Percentiles rank a stretch among this genome's conserved stretches.
Conservation (phyloP, 306 rosid genomes). For the Aeschynomene evenia region DNA sequence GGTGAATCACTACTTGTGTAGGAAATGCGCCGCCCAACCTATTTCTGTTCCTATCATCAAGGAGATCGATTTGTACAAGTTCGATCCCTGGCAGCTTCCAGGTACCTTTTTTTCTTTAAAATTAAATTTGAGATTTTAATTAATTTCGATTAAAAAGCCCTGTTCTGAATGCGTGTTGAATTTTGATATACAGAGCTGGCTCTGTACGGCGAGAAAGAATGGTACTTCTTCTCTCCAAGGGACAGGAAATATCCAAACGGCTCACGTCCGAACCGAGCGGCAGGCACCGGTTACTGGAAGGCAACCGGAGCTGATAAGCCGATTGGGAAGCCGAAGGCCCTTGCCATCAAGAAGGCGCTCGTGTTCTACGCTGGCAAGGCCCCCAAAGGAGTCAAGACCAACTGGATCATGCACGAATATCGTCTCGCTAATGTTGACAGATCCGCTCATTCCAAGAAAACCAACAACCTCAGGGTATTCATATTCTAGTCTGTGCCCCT, state of each 20-base stretch:
- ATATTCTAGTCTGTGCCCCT: neutral
- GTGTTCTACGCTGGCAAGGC: slow-evolving; percentile 95
- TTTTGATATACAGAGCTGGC: slow-evolving; percentile 54
- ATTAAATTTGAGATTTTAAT: no score
- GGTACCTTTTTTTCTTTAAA: slow-evolving; percentile 44
- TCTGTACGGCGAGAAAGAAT: slow-evolving; percentile 81
- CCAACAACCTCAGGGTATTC: slow-evolving; percentile 60
- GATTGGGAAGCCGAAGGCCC: slow-evolving; percentile 76
- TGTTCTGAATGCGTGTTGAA: no score
- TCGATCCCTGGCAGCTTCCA: slow-evolving; percentile 92
- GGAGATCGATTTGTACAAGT: slow-evolving; percentile 87
- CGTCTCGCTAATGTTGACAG: slow-evolving; percentile 94
- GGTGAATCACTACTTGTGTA: slow-evolving; percentile 70
- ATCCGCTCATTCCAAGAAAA: slow-evolving; percentile 74
- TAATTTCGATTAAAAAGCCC: no score
- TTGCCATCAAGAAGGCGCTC: slow-evolving; percentile 88
- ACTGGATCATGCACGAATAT: slow-evolving; percentile 99
- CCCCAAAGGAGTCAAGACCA: slow-evolving; percentile 79
- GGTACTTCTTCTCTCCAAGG: slow-evolving; percentile 96
- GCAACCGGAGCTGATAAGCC: slow-evolving; percentile 98
- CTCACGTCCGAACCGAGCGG: slow-evolving; percentile 93
- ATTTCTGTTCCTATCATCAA: slow-evolving; percentile 72
- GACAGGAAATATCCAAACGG: slow-evolving; percentile 97
- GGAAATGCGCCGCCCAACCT: slow-evolving; percentile 69
- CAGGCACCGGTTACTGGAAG: slow-evolving; percentile 89